phyloP scores from a whole-genome alignment of 2,329 filamentous ascomycete genomes.

The Trichoderma brevicompactum region DNA sequence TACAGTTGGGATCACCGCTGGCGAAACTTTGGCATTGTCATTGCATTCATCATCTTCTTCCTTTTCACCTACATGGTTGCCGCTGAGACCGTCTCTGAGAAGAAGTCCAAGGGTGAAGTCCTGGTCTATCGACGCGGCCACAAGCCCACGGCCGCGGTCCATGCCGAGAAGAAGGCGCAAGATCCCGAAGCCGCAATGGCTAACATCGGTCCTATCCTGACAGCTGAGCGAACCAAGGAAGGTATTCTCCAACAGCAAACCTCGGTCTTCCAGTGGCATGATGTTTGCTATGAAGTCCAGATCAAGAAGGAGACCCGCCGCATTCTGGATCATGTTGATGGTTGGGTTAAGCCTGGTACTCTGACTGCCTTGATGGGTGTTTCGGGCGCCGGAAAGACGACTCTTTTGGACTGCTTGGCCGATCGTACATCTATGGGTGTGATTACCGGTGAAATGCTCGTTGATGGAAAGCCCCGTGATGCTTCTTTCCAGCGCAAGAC shows the following conservation, averaged over 20 bases:
- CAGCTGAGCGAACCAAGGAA: slow-evolving; percentile 47
- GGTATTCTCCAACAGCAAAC: slow-evolving; percentile 61
- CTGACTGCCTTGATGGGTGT: slow-evolving; percentile 90
- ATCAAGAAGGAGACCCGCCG: slow-evolving; percentile 77
- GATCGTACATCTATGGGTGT: slow-evolving; percentile 88
- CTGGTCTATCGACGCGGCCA: slow-evolving; percentile 75
- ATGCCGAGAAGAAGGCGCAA: slow-evolving; percentile 64
- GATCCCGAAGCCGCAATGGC: slow-evolving; percentile 60
- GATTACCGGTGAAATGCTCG: slow-evolving; percentile 79
- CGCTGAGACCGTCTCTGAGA: slow-evolving; percentile 67
- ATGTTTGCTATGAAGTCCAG: slow-evolving; percentile 77
- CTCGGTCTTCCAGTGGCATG: slow-evolving; percentile 83
- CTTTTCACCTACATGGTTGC: slow-evolving; percentile 64
- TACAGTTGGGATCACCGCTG: slow-evolving; percentile 66
- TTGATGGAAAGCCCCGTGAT: slow-evolving; percentile 69
- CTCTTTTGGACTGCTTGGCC: slow-evolving; percentile 82
- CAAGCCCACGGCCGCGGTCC: slow-evolving; percentile 60
- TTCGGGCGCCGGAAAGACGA: slow-evolving; percentile 92
- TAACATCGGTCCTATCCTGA: slow-evolving; percentile 54
- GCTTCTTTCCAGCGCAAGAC: slow-evolving; percentile 89
- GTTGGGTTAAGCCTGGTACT: slow-evolving; percentile 92
- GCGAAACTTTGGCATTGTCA: slow-evolving; percentile 72
- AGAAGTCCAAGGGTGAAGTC: slow-evolving; percentile 77
- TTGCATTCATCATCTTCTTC: slow-evolving; percentile 68
- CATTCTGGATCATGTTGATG: slow-evolving; percentile 84